These are phyloP conservation scores for Graphiopsis chlorocephala DNA, from an alignment of 2,329 filamentous ascomycete genomes.

Conservation along the genomic window DNA sequence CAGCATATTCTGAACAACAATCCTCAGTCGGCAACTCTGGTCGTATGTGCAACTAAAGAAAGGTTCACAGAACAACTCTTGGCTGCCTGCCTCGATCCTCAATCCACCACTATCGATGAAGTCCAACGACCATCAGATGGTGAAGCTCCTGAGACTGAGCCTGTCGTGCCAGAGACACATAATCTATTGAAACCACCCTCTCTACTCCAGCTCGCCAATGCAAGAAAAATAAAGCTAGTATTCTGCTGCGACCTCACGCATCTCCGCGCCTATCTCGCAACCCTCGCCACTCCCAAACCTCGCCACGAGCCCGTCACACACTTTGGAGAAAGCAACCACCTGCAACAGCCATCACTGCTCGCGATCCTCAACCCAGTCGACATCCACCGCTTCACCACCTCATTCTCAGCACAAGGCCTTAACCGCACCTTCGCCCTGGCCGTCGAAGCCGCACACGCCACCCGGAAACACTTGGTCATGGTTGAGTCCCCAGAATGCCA, in stretches of 20 bases:
- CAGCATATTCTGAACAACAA: slow-evolving; percentile 60
- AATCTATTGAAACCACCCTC: neutral
- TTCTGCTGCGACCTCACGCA: slow-evolving; percentile 76
- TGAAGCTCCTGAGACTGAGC: neutral
- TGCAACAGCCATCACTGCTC: slow-evolving; percentile 43
- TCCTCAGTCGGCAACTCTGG: slow-evolving; percentile 59
- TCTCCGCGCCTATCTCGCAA: slow-evolving; percentile 68
- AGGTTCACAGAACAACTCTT: slow-evolving; percentile 62
- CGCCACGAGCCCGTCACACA: neutral
- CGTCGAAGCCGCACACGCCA: slow-evolving; percentile 56
- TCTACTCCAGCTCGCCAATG: slow-evolving; percentile 51
- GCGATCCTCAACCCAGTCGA: slow-evolving; percentile 64
- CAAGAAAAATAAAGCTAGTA: slow-evolving; percentile 65
- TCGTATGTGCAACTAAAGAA: slow-evolving; percentile 66
- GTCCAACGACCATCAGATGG: neutral
- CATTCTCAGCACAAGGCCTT: slow-evolving; percentile 74
- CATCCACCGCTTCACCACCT: slow-evolving; percentile 65
- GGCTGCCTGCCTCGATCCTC: neutral
- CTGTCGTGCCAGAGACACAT: neutral
- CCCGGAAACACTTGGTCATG: slow-evolving; percentile 39
- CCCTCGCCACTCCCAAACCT: slow-evolving; percentile 30
- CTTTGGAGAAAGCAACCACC: neutral
- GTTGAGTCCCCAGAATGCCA: slow-evolving; percentile 38
- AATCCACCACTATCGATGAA: slow-evolving; percentile 4
- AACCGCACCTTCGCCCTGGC: slow-evolving; percentile 60